A percentile compares a stretch with the other conserved stretches of the same genome.
Evolutionary conservation across 345 rosid species (phyloP).

Genomic region (Euphorbia lathyris): DNA sequence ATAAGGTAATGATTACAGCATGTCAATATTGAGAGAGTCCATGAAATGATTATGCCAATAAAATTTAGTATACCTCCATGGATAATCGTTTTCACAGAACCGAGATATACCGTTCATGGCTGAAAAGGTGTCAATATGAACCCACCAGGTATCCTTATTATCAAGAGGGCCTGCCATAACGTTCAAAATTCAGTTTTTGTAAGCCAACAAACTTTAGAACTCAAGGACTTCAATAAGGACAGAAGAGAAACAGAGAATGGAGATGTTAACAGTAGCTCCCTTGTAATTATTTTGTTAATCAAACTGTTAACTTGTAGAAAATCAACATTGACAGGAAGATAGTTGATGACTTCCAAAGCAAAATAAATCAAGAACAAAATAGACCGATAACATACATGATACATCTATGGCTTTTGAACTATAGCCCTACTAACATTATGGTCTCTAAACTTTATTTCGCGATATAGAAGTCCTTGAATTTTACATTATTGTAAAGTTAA

Average conservation of each 20-base stretch:
- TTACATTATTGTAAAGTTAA: too few species aligned
- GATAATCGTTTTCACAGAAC: constrained; percentile 70
- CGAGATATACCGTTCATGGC: constrained; percentile 98
- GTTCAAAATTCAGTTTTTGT: constrained; percentile 8
- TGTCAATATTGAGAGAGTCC: not conserved
- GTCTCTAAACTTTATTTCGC: too few species aligned
- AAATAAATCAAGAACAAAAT: too few species aligned
- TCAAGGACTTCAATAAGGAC: not conserved
- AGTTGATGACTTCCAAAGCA: too few species aligned
- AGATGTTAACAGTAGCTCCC: not conserved
- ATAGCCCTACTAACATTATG: too few species aligned
- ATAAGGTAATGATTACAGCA: not conserved
- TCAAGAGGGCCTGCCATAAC: constrained; percentile 41
- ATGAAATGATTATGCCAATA: not conserved
- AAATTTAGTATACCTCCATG: constrained; percentile 68
- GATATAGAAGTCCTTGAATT: too few species aligned
- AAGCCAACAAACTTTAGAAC: not conserved
- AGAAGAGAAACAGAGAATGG: not conserved
- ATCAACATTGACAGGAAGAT: not conserved
- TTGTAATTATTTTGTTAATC: not conserved
- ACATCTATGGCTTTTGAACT: too few species aligned
- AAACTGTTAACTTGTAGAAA: not conserved
- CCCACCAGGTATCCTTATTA: constrained; percentile 46
- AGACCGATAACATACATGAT: too few species aligned
- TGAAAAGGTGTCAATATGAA: constrained; percentile 85